Conservation (phyloP, 208 protist genomes). For the Leishmania martiniquensis region DNA sequence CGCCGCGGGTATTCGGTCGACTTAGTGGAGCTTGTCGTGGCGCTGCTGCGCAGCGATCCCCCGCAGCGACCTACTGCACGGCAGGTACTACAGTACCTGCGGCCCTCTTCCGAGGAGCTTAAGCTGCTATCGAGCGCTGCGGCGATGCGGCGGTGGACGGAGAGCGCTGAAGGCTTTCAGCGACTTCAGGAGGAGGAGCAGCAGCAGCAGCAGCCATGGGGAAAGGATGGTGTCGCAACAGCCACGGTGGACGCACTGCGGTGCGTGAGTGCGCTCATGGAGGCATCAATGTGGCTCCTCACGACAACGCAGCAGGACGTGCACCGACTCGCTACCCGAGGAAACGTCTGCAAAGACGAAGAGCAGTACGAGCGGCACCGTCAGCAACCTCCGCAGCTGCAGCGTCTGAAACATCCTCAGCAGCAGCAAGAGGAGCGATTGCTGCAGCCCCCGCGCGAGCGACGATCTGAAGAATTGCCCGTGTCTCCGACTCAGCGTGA, state of each 20-base stretch:
- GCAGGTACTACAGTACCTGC: conserved; percentile 64
- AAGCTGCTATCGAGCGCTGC: conserved; percentile 24
- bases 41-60: conserved; percentile 61
- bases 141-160: conserved; percentile 38
- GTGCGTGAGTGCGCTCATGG: conserved; percentile 32
- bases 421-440: neutral
- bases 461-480: conserved; percentile 7
- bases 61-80: conserved; percentile 65
- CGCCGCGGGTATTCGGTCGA: conserved; percentile 63
- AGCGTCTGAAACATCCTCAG: neutral
- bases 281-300: conserved; percentile 31
- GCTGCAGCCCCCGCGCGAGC: conserved; percentile 4
- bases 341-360: neutral
- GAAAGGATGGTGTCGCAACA: neutral
- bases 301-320: conserved; percentile 31
- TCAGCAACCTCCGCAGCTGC: conserved; percentile 1
- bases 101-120: conserved; percentile 44
- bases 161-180: conserved; percentile 8
- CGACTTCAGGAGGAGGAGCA: conserved; percentile 6
- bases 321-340: neutral
- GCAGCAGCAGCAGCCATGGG: conserved; percentile 4
- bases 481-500: conserved; percentile 21
- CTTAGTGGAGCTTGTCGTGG: conserved; percentile 53
- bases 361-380: conserved; percentile 13
- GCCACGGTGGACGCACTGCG: conserved; percentile 19